Evolutionary conservation across 768 basidiomycete genomes (phyloP).

Genomic region (Hygrophoropsis aurantiaca): DNA sequence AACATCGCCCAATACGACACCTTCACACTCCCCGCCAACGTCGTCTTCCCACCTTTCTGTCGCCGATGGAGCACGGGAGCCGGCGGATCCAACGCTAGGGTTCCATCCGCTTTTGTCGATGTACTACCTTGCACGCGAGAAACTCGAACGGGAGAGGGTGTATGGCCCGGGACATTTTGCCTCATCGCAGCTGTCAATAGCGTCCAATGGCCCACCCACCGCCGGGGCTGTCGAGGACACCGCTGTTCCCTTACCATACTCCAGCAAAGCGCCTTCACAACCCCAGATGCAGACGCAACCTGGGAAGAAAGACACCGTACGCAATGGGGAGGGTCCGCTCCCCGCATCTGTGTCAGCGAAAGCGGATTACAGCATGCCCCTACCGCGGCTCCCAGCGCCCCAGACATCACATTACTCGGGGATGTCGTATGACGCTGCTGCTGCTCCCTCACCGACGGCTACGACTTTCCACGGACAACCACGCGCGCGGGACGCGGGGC

Average conservation of each 20-base stretch:
- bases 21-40: constrained; percentile 59
- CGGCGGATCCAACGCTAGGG: constrained; percentile 82
- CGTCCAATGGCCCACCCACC: constrained; percentile 25
- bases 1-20: constrained; percentile 49
- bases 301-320: constrained; percentile 36
- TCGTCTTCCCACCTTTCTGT: constrained; percentile 59
- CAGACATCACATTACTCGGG: constrained; percentile 80
- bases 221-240: constrained; percentile 16
- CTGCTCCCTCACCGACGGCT: constrained; percentile 55
- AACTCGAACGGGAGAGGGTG: constrained; percentile 90
- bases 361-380: constrained; percentile 80
- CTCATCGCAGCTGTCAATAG: constrained; percentile 77
- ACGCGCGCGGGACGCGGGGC: constrained; percentile 64
- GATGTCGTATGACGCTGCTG: constrained; percentile 69
- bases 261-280: constrained; percentile 30
- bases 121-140: constrained; percentile 95
- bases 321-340: too few species aligned
- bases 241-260: constrained; percentile 12
- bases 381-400: constrained; percentile 79
- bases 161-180: constrained; percentile 96
- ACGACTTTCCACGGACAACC: constrained; percentile 60
- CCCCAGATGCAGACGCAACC: constrained; percentile 26
- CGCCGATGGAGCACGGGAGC: constrained; percentile 47
- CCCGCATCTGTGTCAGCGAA: constrained; percentile 33
- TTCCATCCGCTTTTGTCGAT: constrained; percentile 96